These are phyloP conservation scores for Penicillium sp. DNA, from an alignment of 2,329 filamentous ascomycete genomes.

Conservation along the genomic window DNA sequence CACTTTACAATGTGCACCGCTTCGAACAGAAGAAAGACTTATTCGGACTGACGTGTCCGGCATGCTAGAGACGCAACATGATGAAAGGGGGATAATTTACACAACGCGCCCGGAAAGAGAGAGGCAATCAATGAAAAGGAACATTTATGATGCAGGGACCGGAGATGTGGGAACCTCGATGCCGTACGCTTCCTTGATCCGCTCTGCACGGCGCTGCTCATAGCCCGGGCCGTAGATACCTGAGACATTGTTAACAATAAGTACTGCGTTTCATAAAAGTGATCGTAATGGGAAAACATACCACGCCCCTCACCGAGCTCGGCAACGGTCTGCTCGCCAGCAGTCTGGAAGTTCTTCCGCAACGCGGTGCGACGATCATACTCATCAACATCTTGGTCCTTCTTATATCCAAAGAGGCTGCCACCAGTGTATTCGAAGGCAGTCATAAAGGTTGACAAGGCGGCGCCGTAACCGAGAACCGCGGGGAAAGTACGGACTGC, in stretches of 20 bases:
- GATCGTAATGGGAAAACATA: conserved; percentile 41
- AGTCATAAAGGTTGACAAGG: conserved; percentile 58
- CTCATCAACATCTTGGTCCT: conserved; percentile 64
- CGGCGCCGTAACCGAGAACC: conserved; percentile 65
- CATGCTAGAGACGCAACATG: conserved; percentile 23
- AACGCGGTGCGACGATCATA: conserved; percentile 72
- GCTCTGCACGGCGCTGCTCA: conserved; percentile 75
- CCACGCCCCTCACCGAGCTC: conserved; percentile 85
- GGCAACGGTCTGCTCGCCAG: conserved; percentile 74
- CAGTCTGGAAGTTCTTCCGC: conserved; percentile 70
- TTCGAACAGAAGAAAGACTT: conserved; percentile 15
- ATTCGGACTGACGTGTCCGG: conserved; percentile 20
- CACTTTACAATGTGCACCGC: conserved; percentile 7
- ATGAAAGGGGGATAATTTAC: conserved; percentile 30
- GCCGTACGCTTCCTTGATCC: conserved; percentile 83
- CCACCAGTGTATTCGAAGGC: conserved; percentile 68
- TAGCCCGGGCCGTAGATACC: conserved; percentile 80
- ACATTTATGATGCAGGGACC: conserved; percentile 40
- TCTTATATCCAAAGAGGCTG: conserved; percentile 54
- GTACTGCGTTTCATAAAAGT: background rate
- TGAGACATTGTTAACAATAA: conserved; percentile 38
- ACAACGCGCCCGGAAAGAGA: conserved; percentile 25
- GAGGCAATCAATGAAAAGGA: conserved; percentile 19
- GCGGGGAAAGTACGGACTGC: conserved; percentile 65
- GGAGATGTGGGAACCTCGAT: conserved; percentile 71